Evolutionary conservation across 164 flowering plant genomes (phyloP).

Genomic region (Magnolia officinalis): DNA sequence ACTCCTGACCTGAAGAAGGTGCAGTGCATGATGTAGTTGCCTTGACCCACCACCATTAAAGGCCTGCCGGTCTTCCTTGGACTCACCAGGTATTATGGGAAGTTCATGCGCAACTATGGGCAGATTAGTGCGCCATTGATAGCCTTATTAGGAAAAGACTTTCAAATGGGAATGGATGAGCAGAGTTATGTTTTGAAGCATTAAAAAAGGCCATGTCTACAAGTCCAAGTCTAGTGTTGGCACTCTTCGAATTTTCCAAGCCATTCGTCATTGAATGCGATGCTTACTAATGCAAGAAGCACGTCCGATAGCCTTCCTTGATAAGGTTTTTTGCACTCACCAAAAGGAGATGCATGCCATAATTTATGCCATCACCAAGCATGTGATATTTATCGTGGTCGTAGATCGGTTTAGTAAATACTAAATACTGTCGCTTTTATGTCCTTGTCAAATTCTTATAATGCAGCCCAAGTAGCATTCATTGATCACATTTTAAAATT

Average conservation of each 20-base stretch:
- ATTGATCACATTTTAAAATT: background rate
- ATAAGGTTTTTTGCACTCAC: background rate
- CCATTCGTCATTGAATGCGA: background rate
- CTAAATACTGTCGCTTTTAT: background rate
- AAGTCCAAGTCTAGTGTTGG: background rate
- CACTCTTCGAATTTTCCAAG: background rate
- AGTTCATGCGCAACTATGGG: background rate
- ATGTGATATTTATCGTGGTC: conserved; percentile 1
- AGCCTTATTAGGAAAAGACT: background rate
- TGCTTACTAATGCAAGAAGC: conserved; percentile 4
- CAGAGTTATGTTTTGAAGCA: background rate
- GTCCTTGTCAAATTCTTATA: background rate
- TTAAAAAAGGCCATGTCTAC: background rate
- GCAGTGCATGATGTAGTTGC: background rate
- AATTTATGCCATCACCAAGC: background rate
- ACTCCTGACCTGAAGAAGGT: background rate
- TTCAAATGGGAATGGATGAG: background rate
- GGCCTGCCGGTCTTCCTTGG: background rate
- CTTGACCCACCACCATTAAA: background rate
- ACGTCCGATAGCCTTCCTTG: background rate
- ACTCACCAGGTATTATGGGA: background rate
- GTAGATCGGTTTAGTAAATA: conserved; percentile 4
- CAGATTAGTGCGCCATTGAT: background rate
- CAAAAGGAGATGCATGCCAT: conserved; percentile 9
- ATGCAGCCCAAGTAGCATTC: background rate